A percentile compares a stretch with the other conserved stretches of the same genome.
These are phyloP conservation scores for Yamadazyma oceani DNA, from an alignment of 1,139 yeast genomes.

Conservation along the genomic window DNA sequence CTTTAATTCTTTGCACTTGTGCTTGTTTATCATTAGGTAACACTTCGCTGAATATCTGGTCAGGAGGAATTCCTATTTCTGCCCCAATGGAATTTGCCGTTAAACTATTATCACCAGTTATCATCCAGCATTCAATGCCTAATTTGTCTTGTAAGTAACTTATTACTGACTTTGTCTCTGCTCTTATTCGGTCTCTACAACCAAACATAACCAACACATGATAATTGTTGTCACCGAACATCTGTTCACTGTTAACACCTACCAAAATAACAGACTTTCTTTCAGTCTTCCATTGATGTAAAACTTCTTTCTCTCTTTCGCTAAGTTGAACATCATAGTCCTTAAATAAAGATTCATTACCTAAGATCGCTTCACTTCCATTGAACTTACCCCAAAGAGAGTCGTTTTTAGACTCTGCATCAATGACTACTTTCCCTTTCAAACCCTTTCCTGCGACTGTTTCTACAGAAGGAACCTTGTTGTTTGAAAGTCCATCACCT, in stretches of 20 bases:
- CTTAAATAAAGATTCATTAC: slow-evolving; percentile 58
- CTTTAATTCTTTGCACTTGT: slow-evolving; percentile 55
- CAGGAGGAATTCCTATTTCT: slow-evolving; percentile 56
- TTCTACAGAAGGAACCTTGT: slow-evolving; percentile 48
- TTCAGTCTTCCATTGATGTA: slow-evolving; percentile 57
- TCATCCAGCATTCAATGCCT: slow-evolving; percentile 68
- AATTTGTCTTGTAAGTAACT: slow-evolving; percentile 35
- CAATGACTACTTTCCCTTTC: slow-evolving; percentile 40
- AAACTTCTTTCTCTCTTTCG: slow-evolving; percentile 22
- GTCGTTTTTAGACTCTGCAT: slow-evolving; percentile 20
- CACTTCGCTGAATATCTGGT: slow-evolving; percentile 68
- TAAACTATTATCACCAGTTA: slow-evolving; percentile 63
- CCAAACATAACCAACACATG: slow-evolving; percentile 52
- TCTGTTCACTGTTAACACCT: slow-evolving; percentile 36
- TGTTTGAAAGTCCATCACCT: slow-evolving; percentile 25
- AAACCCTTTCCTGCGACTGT: slow-evolving; percentile 63
- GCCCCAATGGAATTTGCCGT: slow-evolving; percentile 71
- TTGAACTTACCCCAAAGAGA: slow-evolving; percentile 29
- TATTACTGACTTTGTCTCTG: slow-evolving; percentile 59
- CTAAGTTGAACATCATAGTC: slow-evolving; percentile 40
- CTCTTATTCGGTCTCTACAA: slow-evolving; percentile 64
- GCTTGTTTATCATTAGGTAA: slow-evolving; percentile 71
- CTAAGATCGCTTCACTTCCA: slow-evolving; percentile 51
- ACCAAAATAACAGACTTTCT: slow-evolving; percentile 65
- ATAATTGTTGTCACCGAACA: slow-evolving; percentile 29